Evolutionary conservation across 2,329 filamentous ascomycete genomes (phyloP).

Genomic region (Aschersonia sp.): DNA sequence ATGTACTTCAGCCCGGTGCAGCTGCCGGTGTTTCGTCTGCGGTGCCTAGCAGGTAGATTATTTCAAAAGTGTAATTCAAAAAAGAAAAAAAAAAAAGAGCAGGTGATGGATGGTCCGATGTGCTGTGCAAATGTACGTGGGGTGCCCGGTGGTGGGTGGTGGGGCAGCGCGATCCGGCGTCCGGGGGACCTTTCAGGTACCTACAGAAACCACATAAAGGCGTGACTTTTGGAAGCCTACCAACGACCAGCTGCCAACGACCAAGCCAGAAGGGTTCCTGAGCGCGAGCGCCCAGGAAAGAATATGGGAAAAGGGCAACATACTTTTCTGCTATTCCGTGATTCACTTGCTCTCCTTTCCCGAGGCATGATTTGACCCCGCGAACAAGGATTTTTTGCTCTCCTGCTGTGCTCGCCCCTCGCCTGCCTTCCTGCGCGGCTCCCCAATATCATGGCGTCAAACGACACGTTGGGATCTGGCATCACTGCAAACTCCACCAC

Average conservation of each 20-base stretch:
- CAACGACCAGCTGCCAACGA: too few species aligned
- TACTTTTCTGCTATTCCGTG: neutral
- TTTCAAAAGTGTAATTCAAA: neutral
- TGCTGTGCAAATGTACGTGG: too few species aligned
- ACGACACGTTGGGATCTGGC: constrained; percentile 9
- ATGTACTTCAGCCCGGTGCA: neutral
- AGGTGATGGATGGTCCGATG: too few species aligned
- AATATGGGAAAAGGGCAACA: too few species aligned
- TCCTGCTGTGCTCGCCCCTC: neutral
- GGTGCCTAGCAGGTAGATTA: neutral
- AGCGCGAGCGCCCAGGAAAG: too few species aligned
- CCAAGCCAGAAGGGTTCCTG: too few species aligned
- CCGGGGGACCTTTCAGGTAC: too few species aligned
- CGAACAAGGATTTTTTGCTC: neutral
- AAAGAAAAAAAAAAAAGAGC: too few species aligned
- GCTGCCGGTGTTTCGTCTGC: neutral
- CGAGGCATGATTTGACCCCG: neutral
- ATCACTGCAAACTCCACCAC: constrained; percentile 14
- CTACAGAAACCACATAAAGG: too few species aligned
- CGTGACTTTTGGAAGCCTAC: too few species aligned
- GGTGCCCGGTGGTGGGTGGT: too few species aligned
- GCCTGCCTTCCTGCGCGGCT: neutral
- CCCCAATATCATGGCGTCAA: constrained; percentile 4
- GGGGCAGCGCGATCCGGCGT: too few species aligned
- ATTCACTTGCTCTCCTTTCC: neutral